A percentile compares a stretch with the other conserved stretches of the same genome.
Evolutionary conservation across 352 stramenopile species (phyloP).

Genomic region (Globisporangium cederbergense): DNA sequence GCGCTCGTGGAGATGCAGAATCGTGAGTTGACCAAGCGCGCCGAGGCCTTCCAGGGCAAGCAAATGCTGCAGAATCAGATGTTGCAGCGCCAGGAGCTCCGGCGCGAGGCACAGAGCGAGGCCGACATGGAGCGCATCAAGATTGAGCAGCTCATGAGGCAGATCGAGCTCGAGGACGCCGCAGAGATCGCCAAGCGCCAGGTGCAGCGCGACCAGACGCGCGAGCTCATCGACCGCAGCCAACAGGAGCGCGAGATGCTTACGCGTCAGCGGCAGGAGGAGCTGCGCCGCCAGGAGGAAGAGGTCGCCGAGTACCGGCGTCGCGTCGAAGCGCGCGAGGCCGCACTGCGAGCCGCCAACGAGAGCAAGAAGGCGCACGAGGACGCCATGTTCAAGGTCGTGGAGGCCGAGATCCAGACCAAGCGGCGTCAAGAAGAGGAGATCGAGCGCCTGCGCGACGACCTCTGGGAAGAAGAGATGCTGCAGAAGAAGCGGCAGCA

Average conservation of each 20-base stretch:
- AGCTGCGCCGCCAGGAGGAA: slow-evolving; percentile 36
- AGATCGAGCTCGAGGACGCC: slow-evolving; percentile 86
- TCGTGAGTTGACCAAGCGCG: slow-evolving; percentile 47
- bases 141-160: slow-evolving; percentile 81
- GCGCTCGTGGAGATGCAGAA: slow-evolving; percentile 72
- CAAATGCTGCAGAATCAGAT: slow-evolving; percentile 67
- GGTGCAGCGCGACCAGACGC: slow-evolving; percentile 51
- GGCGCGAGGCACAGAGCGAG: slow-evolving; percentile 65
- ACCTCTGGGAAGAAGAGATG: slow-evolving; percentile 92
- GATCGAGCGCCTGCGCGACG: slow-evolving; percentile 81
- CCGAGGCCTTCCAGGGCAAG: slow-evolving; percentile 71
- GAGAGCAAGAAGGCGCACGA: slow-evolving; percentile 64
- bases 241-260: slow-evolving; percentile 38
- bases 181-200: slow-evolving; percentile 65
- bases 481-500: slow-evolving; percentile 67
- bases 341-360: slow-evolving; percentile 52
- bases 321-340: slow-evolving; percentile 45
- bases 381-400: slow-evolving; percentile 63
- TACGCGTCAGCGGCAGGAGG: slow-evolving; percentile 24
- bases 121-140: slow-evolving; percentile 73
- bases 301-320: slow-evolving; percentile 49
- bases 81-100: slow-evolving; percentile 59
- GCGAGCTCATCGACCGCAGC: slow-evolving; percentile 51
- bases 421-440: slow-evolving; percentile 85
- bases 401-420: slow-evolving; percentile 84